A percentile compares a stretch with the other conserved stretches of the same genome.
Conservation (phyloP, 306 rosid species). For the Canavalia ensiformis region DNA sequence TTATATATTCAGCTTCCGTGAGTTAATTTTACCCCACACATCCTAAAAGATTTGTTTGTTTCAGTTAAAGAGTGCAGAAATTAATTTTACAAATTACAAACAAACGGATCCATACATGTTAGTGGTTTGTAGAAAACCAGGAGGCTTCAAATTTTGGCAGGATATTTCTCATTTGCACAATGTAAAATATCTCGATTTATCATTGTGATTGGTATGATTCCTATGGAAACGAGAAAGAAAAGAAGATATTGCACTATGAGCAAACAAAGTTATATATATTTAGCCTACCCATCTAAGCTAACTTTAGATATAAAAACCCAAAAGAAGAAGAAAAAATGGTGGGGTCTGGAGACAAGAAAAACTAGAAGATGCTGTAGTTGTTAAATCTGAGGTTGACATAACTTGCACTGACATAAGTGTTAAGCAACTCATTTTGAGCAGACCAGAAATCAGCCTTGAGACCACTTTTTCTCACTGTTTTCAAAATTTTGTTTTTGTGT, state of each 20-base stretch:
- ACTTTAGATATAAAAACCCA: neutral
- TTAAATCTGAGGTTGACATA: slow-evolving; percentile 52
- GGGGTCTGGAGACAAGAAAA: neutral
- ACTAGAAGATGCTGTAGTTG: slow-evolving; percentile 60
- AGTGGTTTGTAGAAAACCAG: too few relatives aligned
- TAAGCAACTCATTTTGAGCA: slow-evolving; percentile 67
- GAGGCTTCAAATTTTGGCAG: too few relatives aligned
- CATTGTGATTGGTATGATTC: neutral
- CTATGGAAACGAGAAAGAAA: too few relatives aligned
- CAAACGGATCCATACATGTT: too few relatives aligned
- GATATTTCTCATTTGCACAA: too few relatives aligned
- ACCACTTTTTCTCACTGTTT: slow-evolving; percentile 71
- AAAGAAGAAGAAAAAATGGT: neutral
- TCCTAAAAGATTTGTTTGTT: too few relatives aligned
- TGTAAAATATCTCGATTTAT: too few relatives aligned
- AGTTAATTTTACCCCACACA: too few relatives aligned
- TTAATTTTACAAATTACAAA: too few relatives aligned
- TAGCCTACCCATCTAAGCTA: neutral
- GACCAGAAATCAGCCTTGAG: slow-evolving; percentile 79
- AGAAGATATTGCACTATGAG: neutral
- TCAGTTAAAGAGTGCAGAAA: too few relatives aligned
- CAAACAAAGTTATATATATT: neutral
- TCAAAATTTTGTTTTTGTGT: slow-evolving; percentile 70
- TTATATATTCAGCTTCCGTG: too few relatives aligned
- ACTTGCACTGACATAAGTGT: slow-evolving; percentile 55